Conservation (phyloP, 768 basidiomycete species). For the Boletus pseudo-olivaceus region DNA sequence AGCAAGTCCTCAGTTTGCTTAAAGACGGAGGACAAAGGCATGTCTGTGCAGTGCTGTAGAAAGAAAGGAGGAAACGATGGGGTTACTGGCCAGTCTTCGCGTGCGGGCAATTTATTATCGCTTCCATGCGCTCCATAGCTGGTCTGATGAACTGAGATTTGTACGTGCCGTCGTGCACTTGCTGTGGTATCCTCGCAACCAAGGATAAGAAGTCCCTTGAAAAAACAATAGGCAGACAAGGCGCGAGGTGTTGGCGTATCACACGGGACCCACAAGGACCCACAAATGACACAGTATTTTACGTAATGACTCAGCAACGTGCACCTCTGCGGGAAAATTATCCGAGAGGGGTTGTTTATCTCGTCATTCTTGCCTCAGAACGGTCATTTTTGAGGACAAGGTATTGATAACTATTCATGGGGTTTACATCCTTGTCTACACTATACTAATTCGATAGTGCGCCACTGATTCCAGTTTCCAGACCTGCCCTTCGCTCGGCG, state of each 20-base stretch:
- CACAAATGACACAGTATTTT: background rate
- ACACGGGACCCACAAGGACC: slow-evolving; percentile 14
- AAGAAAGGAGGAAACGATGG: background rate
- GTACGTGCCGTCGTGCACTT: background rate
- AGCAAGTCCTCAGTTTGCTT: background rate
- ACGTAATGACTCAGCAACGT: background rate
- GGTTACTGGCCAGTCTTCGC: too few relatives aligned
- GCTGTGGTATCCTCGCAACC: slow-evolving; percentile 13
- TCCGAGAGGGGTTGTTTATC: background rate
- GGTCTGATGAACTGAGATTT: background rate
- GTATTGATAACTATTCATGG: too few relatives aligned
- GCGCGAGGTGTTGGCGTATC: background rate
- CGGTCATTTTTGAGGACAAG: too few relatives aligned
- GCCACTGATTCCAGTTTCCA: background rate
- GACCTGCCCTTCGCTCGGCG: background rate
- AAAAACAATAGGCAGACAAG: slow-evolving; percentile 12
- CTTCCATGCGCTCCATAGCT: background rate
- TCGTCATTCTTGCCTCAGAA: background rate
- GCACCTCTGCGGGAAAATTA: background rate
- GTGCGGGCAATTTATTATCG: slow-evolving; percentile 12
- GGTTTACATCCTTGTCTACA: background rate
- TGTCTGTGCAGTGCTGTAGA: background rate
- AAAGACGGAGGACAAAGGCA: slow-evolving; percentile 3
- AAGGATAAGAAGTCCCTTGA: slow-evolving; percentile 6
- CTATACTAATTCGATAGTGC: background rate